Evolutionary conservation across 2,329 filamentous ascomycete species (phyloP), one percentile per base, ranked within the genome.

Genomic region (Sclerotinia sclerotiorum): DNA sequence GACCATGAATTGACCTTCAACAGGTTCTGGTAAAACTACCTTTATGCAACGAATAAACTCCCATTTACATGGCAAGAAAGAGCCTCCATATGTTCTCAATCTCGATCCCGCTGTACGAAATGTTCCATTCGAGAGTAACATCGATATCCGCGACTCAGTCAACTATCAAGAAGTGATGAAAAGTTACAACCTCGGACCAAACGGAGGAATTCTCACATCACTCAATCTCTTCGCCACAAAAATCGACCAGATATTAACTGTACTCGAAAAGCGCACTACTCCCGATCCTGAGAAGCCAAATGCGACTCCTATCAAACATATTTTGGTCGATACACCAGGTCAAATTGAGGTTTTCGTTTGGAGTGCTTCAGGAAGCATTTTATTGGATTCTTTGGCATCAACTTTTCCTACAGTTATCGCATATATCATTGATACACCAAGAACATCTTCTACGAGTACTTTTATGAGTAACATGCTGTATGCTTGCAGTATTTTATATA

Each of bases 391-490:
- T 19, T 84, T 99, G 63, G 95, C 96, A 0, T 95, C 92, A 5
- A 93, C 91, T 0, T 98, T 99, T 78, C 95, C 96, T 0, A 99
- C 96, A 0, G 93, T 99, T 52, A 93, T 99, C 74, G 95, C 95
- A 68, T 99, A 98, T 81, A 87, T 99, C 69, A 97, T 99, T 79
- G 95, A 99, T 80, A 99, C 95, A 1, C 95, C 96, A 4, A 89
- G 95, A 66, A 97, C 94, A 19, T 88, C 91, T 48, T 97, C 93
- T 51, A 98, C 95, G 0, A 94, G 91, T 71, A 99, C 95, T 0
- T 99, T 99, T 81, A 99, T 99, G 95, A 96, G 92, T 79, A 99
- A 99, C 81, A 99, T 99, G 95, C 88, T 99, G 55, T 99, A 99
- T 80, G 95, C 95, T 29, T 98, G 95, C 84, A 97, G 92, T 70